Evolutionary conservation across 495 filamentous ascomycete species (phyloP).

Genomic region (Penicillium canariense): DNA sequence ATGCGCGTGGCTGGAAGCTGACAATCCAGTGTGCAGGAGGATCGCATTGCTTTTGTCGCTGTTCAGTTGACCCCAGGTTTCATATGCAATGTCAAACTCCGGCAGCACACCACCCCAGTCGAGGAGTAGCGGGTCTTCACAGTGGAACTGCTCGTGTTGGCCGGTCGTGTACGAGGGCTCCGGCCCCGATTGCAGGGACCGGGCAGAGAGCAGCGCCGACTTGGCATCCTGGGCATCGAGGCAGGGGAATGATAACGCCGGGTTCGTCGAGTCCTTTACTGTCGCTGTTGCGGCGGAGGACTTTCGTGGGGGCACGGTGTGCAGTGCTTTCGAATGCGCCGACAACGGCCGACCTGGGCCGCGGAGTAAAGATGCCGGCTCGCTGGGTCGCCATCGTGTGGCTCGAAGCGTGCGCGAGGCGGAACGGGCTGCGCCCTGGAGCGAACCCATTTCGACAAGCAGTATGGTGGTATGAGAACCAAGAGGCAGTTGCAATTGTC

Average conservation of each 20-base stretch:
- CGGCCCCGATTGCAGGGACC: conserved; percentile 72
- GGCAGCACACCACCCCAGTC: conserved; percentile 92
- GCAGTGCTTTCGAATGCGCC: conserved; percentile 24
- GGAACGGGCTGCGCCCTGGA: conserved; percentile 23
- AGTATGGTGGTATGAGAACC: background rate
- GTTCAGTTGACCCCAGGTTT: conserved; percentile 89
- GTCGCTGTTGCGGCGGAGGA: conserved; percentile 28
- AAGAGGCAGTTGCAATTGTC: conserved; percentile 2
- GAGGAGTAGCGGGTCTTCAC: conserved; percentile 69
- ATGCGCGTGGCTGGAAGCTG: conserved; percentile 92
- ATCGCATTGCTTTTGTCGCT: conserved; percentile 82
- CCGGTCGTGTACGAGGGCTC: conserved; percentile 94
- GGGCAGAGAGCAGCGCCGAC: conserved; percentile 71
- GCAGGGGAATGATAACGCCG: conserved; percentile 91
- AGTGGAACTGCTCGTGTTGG: conserved; percentile 71
- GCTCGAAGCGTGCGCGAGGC: conserved; percentile 23
- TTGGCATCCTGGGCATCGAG: conserved; percentile 86
- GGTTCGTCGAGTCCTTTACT: conserved; percentile 64
- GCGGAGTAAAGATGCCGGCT: conserved; percentile 10
- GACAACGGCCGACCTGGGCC: conserved; percentile 22
- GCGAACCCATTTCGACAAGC: conserved; percentile 23
- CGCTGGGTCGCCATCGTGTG: conserved; percentile 18
- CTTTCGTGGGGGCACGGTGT: conserved; percentile 27
- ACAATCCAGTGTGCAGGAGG: conserved; percentile 89
- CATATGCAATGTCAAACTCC: conserved; percentile 87